phyloP scores from a whole-genome alignment of 23 red algal genomes.

The Gracilaria domingensis region DNA sequence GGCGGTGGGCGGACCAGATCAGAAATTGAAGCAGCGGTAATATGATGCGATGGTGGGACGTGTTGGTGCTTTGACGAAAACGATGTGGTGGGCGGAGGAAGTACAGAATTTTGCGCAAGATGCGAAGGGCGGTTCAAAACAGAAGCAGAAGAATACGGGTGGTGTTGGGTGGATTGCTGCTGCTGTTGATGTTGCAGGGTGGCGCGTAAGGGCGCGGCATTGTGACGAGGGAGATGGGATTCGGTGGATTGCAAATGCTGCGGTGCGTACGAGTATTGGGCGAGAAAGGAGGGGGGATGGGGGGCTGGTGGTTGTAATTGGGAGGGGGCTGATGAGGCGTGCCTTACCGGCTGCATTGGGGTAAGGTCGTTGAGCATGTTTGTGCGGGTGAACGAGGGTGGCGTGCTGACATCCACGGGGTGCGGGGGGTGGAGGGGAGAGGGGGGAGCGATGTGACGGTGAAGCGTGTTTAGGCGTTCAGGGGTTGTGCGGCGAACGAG shows the following conservation, averaged over 20 bases:
- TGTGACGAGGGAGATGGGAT: background rate
- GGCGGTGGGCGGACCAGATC: background rate
- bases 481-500: constrained; percentile 4
- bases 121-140: constrained; percentile 13
- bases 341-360: constrained; percentile 19
- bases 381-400: background rate
- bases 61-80: background rate
- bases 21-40: background rate
- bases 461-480: too few relatives aligned
- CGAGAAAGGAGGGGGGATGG: constrained; percentile 34
- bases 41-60: background rate
- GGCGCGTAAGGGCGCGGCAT: background rate
- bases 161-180: background rate
- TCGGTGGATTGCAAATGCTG: constrained; percentile 34
- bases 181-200: constrained; percentile 28
- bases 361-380: constrained; percentile 44
- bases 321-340: background rate
- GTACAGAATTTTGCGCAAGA: background rate
- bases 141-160: background rate
- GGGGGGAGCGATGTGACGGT: too few relatives aligned
- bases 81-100: background rate
- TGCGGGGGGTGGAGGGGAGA: background rate
- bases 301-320: constrained; percentile 10
- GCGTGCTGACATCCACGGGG: constrained; percentile 4
- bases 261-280: constrained; percentile 28